These are phyloP conservation scores for Pestalotiopsis sp. DNA, from an alignment of 2,329 filamentous ascomycete genomes.

Conservation along the genomic window DNA sequence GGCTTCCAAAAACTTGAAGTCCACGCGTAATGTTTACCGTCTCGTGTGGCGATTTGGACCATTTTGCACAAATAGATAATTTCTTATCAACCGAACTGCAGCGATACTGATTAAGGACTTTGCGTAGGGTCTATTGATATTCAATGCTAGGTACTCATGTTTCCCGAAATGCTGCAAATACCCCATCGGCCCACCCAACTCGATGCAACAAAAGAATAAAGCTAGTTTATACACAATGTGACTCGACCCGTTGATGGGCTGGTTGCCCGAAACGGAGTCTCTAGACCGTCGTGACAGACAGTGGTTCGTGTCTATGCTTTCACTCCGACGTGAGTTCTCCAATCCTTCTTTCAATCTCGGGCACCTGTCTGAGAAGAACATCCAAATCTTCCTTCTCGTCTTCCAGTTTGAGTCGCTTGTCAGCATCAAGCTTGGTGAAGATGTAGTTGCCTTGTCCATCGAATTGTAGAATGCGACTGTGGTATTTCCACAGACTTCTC, in stretches of 20 bases:
- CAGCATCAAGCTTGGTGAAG: constrained; percentile 88
- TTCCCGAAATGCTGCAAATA: not conserved
- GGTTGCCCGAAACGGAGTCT: too few species aligned
- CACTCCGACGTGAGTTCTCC: constrained; percentile 68
- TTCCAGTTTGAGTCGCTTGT: constrained; percentile 81
- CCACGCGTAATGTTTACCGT: too few species aligned
- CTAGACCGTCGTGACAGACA: too few species aligned
- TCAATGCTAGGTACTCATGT: not conserved
- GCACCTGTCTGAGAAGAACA: constrained; percentile 79
- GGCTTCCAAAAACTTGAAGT: too few species aligned
- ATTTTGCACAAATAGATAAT: not conserved
- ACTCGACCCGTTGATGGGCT: not conserved
- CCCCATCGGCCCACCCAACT: not conserved
- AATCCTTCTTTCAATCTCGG: constrained; percentile 84
- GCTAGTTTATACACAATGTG: too few species aligned
- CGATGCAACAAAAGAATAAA: not conserved
- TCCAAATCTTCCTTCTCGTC: constrained; percentile 97
- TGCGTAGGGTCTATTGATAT: not conserved
- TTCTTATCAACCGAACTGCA: too few species aligned
- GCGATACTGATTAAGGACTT: too few species aligned
- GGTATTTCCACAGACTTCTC: constrained; percentile 93
- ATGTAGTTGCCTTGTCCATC: constrained; percentile 91
- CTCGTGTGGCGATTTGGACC: too few species aligned
- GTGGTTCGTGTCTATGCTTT: not conserved
- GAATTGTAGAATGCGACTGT: constrained; percentile 92